phyloP scores from a whole-genome alignment of 1,139 yeast species.

The Yarrowia galli region DNA sequence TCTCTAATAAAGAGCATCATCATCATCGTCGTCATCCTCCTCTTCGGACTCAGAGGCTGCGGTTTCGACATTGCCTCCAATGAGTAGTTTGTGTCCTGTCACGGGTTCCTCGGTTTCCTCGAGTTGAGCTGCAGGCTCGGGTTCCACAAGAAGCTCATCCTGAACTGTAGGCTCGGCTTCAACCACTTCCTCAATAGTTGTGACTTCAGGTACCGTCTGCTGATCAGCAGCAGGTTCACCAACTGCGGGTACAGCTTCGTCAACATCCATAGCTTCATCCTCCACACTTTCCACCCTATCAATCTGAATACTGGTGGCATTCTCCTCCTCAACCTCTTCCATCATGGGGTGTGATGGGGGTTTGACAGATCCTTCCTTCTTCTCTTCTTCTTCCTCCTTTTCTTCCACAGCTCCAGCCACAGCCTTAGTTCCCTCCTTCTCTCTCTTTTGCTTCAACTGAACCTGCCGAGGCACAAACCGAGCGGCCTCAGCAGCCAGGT shows the following conservation, averaged over 20 bases:
- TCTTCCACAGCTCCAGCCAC: background rate
- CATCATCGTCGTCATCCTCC: slow-evolving; percentile 21
- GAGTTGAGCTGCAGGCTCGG: too few relatives aligned
- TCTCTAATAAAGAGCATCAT: slow-evolving; percentile 21
- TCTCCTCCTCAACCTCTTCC: slow-evolving; percentile 17
- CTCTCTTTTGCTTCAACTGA: slow-evolving; percentile 9
- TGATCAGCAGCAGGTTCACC: background rate
- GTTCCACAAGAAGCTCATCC: background rate
- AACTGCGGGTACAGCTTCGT: background rate
- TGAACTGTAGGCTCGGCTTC: background rate
- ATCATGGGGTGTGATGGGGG: slow-evolving; percentile 1
- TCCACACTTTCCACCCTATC: background rate
- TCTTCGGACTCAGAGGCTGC: background rate
- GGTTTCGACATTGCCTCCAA: background rate
- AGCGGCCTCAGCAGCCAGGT: slow-evolving; percentile 31
- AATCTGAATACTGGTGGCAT: slow-evolving; percentile 21
- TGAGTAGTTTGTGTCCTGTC: slow-evolving; percentile 11
- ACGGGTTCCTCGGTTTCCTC: too few relatives aligned
- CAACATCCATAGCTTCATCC: background rate
- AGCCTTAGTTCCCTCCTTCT: background rate
- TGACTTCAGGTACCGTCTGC: background rate
- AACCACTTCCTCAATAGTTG: background rate
- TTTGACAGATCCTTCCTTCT: background rate
- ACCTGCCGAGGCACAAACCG: slow-evolving; percentile 36
- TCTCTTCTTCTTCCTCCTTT: background rate